phyloP scores from a whole-genome alignment of 768 basidiomycete genomes.

The Tulasnella sp. region DNA sequence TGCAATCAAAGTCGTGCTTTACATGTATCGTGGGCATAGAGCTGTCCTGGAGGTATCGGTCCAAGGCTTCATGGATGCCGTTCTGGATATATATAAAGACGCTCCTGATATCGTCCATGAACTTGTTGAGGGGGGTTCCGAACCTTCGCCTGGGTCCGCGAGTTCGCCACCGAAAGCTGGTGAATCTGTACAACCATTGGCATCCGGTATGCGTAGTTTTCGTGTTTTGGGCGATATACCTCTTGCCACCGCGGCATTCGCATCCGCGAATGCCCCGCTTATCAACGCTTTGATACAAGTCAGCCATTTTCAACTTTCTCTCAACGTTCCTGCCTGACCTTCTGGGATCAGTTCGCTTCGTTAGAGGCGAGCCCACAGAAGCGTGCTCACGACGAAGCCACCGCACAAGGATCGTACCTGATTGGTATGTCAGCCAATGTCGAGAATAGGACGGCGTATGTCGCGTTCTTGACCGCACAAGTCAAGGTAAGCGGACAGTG shows the following conservation, averaged over 20 bases:
- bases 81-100: conserved; percentile 68
- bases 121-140: conserved; percentile 46
- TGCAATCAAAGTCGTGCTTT: conserved; percentile 85
- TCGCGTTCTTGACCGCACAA: conserved; percentile 78
- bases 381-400: conserved; percentile 62
- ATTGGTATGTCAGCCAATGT: conserved; percentile 70
- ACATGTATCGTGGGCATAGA: conserved; percentile 72
- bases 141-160: neutral
- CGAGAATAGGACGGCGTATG: conserved; percentile 60
- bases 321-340: neutral
- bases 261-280: conserved; percentile 63
- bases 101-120: conserved; percentile 63
- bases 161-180: conserved; percentile 10
- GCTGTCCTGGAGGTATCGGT: conserved; percentile 61
- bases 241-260: conserved; percentile 81
- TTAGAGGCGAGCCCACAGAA: conserved; percentile 75
- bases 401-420: conserved; percentile 75
- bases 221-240: conserved; percentile 92
- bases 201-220: conserved; percentile 43
- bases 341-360: conserved; percentile 38
- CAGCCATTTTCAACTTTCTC: conserved; percentile 38
- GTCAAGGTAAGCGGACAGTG: conserved; percentile 57
- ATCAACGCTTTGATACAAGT: conserved; percentile 60
- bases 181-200: neutral
- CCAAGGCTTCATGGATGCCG: conserved; percentile 67